Evolutionary conservation across 768 basidiomycete genomes (phyloP), one percentile per base, ranked within the genome.

Genomic region (Sarcomyxa edulis): DNA sequence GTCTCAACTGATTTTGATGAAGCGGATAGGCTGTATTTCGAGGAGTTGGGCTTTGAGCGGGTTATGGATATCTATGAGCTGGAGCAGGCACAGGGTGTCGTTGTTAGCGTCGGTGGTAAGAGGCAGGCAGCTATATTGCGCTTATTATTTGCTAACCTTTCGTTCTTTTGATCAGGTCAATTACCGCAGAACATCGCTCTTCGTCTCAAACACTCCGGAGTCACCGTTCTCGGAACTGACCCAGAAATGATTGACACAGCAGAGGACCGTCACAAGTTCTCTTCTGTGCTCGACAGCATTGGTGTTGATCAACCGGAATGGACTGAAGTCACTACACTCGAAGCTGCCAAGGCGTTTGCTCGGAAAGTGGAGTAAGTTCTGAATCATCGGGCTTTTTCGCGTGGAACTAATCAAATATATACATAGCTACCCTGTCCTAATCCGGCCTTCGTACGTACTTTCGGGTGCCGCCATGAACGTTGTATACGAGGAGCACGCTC

Each of bases 41-140:
- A 99, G 60, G 95, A 98, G 59, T 78, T 99, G 42, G 92, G 95
- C 35, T 98, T 76, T 65, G 96, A 99, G 63, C 81, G 95, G 28
- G 94, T 99, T 46, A 97, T 99, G 95, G 96, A 99, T 61, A 98
- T 99, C 52, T 99, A 98, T 53, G 96, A 99, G 60, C 65, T 98
- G 43, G 96, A 99, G 58, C 74, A 78, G 23, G 85, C 96, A 1
- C 78, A 86, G 37, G 96, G 96, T 55, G 91, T 95, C 35, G 78
- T 99, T 47, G 95, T 99, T 57, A 92, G 87, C 52, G 94, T 99
- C 21, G 96, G 96, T 50, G 96, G 94, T 88, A 51, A 51, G 83
- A 53, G 18, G 5, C 15, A n/a, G n/a, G 6, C 31, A 9, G n/a
- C 18, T 32, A 14, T 29, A 19, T 21, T 41, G 18, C 20, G 16